These are phyloP conservation scores for Sesbania bispinosa DNA, from an alignment of 306 rosid species.

Conservation along the genomic window DNA sequence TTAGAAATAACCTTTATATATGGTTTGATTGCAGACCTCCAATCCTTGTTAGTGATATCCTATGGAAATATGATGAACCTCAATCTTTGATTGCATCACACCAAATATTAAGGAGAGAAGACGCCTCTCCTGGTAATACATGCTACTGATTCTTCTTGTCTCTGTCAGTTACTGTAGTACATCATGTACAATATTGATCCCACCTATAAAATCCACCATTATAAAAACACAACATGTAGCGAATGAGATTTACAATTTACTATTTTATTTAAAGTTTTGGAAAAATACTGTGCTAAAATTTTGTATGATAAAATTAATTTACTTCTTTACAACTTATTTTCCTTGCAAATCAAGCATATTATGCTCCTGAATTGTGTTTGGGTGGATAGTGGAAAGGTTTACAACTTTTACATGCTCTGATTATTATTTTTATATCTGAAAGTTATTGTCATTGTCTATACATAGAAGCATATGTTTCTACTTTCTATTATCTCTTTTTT, in stretches of 20 bases:
- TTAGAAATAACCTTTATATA: slow-evolving; percentile 26
- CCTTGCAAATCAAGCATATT: neutral
- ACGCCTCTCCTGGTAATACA: slow-evolving; percentile 58
- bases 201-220: neutral
- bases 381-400: neutral
- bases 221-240: neutral
- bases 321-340: neutral
- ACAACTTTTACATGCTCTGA: neutral
- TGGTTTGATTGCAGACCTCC: slow-evolving; percentile 75
- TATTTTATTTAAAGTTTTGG: slow-evolving; percentile 1
- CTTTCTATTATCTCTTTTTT: neutral
- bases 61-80: slow-evolving; percentile 77
- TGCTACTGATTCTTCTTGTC: neutral
- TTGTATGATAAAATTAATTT: slow-evolving; percentile 6
- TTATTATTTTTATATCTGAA: neutral
- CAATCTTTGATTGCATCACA: slow-evolving; percentile 55
- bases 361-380: neutral
- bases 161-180: neutral
- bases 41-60: slow-evolving; percentile 90
- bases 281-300: neutral
- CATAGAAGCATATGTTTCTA: neutral
- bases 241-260: slow-evolving; percentile 3
- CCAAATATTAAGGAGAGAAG: slow-evolving; percentile 71
- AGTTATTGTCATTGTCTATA: neutral
- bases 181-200: neutral